These are phyloP conservation scores for Starmerella lactis-condensi DNA, from an alignment of 805 yeast species.

Conservation along the genomic window DNA sequence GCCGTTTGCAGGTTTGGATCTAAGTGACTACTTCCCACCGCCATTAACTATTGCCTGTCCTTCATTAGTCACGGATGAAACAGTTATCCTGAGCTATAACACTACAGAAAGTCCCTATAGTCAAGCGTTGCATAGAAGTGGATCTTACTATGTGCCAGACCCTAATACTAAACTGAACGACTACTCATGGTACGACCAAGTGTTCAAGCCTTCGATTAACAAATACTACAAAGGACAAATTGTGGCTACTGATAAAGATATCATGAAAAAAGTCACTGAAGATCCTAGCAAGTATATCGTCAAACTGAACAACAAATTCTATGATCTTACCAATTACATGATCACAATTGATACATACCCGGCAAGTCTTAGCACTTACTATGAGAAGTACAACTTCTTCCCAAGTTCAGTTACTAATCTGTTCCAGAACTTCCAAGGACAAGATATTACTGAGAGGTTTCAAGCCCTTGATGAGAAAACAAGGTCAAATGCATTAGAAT, in stretches of 20 bases:
- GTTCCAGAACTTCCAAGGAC: slow-evolving; percentile 22
- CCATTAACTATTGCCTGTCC: slow-evolving; percentile 27
- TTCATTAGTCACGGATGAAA: slow-evolving; percentile 21
- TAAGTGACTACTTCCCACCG: slow-evolving; percentile 26
- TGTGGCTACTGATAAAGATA: slow-evolving; percentile 20
- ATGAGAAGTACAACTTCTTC: slow-evolving; percentile 22
- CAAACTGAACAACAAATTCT: slow-evolving; percentile 22
- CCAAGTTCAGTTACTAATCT: slow-evolving; percentile 20
- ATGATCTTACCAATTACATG: slow-evolving; percentile 25
- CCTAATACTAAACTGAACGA: slow-evolving; percentile 22
- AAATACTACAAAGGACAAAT: slow-evolving; percentile 24
- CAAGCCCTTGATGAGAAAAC: slow-evolving; percentile 16
- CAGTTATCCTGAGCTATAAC: slow-evolving; percentile 20
- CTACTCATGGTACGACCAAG: slow-evolving; percentile 23
- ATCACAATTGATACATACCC: slow-evolving; percentile 20
- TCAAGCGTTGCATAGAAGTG: slow-evolving; percentile 22
- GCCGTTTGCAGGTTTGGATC: slow-evolving; percentile 25
- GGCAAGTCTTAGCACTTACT: slow-evolving; percentile 11
- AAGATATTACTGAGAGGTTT: slow-evolving; percentile 22
- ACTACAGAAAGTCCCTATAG: slow-evolving; percentile 18
- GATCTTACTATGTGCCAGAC: slow-evolving; percentile 18
- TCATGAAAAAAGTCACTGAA: slow-evolving; percentile 14
- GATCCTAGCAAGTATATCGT: slow-evolving; percentile 20
- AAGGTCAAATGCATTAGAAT: slow-evolving; percentile 18
- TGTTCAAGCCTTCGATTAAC: slow-evolving; percentile 22